Evolutionary conservation across 331 rosid genomes (phyloP).

Genomic region (Malus hybrid): DNA sequence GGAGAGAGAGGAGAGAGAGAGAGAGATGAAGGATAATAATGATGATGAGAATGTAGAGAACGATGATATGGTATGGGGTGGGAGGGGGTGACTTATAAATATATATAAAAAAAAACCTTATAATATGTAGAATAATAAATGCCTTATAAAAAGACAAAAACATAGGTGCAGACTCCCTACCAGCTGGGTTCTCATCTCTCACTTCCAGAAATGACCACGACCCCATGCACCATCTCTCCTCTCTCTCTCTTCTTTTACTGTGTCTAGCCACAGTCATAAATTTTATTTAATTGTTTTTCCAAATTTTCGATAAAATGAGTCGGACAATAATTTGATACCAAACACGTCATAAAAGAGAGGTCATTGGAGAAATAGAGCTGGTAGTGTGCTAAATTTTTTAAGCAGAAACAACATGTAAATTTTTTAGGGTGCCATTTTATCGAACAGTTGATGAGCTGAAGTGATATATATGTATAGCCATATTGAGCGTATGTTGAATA

Average conservation of each 20-base stretch:
- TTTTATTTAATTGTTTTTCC: not conserved
- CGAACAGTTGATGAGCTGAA: not conserved
- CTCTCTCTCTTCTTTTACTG: constrained; percentile 1
- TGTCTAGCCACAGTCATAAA: not conserved
- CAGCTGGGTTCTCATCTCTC: constrained; percentile 51
- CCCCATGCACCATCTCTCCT: constrained; percentile 53
- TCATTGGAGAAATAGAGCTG: not conserved
- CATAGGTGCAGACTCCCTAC: constrained; percentile 56
- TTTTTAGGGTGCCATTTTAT: not conserved
- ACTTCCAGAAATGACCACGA: constrained; percentile 86
- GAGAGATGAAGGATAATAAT: not conserved
- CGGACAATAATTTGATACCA: not conserved
- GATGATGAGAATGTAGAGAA: constrained; percentile 29
- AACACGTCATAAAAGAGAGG: not conserved
- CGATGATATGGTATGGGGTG: constrained; percentile 10
- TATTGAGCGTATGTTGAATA: too few species aligned
- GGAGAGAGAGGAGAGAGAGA: not conserved
- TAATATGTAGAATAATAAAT: constrained; percentile 22
- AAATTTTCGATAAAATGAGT: not conserved
- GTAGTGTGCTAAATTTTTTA: not conserved
- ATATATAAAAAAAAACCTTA: constrained; percentile 3
- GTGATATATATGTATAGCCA: too few species aligned
- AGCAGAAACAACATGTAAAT: not conserved
- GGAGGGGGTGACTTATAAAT: constrained; percentile 33
- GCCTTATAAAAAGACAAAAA: constrained; percentile 55